Conservation (phyloP, 345 rosid species). For the Bretschneidera sinensis region DNA sequence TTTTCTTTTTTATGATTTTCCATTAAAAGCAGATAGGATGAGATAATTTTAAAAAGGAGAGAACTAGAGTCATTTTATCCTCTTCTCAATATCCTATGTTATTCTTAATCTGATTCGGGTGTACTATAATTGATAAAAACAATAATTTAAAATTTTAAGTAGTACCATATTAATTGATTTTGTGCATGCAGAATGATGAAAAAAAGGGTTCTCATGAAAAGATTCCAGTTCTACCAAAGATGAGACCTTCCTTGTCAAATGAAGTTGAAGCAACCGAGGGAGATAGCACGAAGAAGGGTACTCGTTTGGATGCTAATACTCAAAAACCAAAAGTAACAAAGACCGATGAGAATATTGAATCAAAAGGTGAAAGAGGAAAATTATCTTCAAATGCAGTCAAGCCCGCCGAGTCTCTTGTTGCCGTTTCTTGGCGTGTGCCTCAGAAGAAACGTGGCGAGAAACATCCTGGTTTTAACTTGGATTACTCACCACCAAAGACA, state of each 20-base stretch:
- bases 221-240: conserved; percentile 13
- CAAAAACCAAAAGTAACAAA: conserved; percentile 5
- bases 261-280: conserved; percentile 12
- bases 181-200: conserved; percentile 14
- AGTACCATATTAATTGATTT: too few species aligned
- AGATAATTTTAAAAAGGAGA: too few species aligned
- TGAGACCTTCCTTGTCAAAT: conserved; percentile 6
- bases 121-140: too few species aligned
- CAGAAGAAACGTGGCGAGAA: conserved; percentile 41
- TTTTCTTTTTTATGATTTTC: too few species aligned
- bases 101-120: too few species aligned
- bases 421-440: conserved; percentile 56
- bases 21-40: too few species aligned
- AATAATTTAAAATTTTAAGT: too few species aligned
- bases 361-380: conserved; percentile 12
- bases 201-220: conserved; percentile 5
- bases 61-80: too few species aligned
- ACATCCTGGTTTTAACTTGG: conserved; percentile 62
- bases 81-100: too few species aligned
- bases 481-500: conserved; percentile 66
- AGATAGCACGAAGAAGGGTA: conserved; percentile 5
- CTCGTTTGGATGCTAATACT: too few species aligned
- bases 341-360: neutral
- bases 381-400: conserved; percentile 17
- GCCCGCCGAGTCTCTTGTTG: conserved; percentile 20